Percentiles rank a stretch among this genome's conserved stretches.
phyloP scores from a whole-genome alignment of 768 basidiomycete species.

The Hericium rajendrae region DNA sequence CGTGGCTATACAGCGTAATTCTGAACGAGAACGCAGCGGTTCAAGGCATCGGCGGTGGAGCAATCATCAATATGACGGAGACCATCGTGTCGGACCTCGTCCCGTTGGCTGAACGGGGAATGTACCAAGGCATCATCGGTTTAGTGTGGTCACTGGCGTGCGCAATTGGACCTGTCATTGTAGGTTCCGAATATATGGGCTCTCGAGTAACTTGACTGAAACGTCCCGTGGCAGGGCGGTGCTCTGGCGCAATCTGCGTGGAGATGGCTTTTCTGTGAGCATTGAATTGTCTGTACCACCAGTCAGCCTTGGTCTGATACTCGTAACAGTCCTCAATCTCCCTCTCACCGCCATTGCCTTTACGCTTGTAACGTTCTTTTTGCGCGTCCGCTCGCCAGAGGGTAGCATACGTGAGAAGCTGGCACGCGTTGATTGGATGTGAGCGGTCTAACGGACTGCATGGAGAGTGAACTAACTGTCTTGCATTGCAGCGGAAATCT shows the following conservation, averaged over 20 bases:
- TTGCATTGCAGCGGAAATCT: constrained; percentile 15
- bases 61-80: constrained; percentile 18
- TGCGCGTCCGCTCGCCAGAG: constrained; percentile 23
- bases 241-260: constrained; percentile 1
- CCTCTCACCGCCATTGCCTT: constrained; percentile 22
- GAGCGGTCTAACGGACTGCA: not conserved
- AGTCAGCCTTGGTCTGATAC: not conserved
- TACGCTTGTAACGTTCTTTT: constrained; percentile 19
- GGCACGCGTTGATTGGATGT: constrained; percentile 30
- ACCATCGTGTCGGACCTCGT: constrained; percentile 30
- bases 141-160: not conserved
- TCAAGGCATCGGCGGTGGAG: constrained; percentile 26
- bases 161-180: not conserved
- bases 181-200: not conserved
- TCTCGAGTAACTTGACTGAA: not conserved
- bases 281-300: not conserved
- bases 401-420: constrained; percentile 23
- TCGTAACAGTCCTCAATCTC: constrained; percentile 22
- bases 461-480: too few species aligned
- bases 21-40: constrained; percentile 13
- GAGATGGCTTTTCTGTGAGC: not conserved
- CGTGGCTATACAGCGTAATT: not conserved
- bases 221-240: not conserved
- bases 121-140: constrained; percentile 20
- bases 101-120: constrained; percentile 28